phyloP scores from a whole-genome alignment of 352 stramenopile species.

The Globisporangium spinosum region DNA sequence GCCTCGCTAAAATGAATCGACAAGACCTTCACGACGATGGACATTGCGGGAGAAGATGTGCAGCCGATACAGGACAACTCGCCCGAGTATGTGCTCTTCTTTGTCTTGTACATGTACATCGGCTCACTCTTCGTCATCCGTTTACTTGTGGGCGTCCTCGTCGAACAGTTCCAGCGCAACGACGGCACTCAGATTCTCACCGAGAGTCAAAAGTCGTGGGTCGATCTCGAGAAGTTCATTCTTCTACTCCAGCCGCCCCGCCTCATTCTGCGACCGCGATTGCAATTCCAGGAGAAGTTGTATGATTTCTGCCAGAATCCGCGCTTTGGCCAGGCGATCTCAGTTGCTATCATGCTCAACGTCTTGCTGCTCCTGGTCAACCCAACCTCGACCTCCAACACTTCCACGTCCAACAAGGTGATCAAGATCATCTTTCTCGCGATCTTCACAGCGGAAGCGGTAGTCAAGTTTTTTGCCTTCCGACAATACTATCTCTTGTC shows the following conservation, averaged over 20 bases:
- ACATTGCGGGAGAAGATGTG: slow-evolving; percentile 42
- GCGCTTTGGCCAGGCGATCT: slow-evolving; percentile 50
- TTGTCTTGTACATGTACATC: slow-evolving; percentile 73
- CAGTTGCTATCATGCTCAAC: slow-evolving; percentile 68
- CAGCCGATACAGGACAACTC: slow-evolving; percentile 54
- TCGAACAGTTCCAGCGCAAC: slow-evolving; percentile 83
- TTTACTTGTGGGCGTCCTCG: slow-evolving; percentile 74
- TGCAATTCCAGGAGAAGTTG: slow-evolving; percentile 27
- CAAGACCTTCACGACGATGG: slow-evolving; percentile 73
- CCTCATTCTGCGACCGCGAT: slow-evolving; percentile 41
- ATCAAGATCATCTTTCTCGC: slow-evolving; percentile 72
- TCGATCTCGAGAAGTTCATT: slow-evolving; percentile 79
- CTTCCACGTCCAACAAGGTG: slow-evolving; percentile 36
- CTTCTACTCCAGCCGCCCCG: slow-evolving; percentile 61
- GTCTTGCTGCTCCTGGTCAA: slow-evolving; percentile 63
- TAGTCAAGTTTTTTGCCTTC: slow-evolving; percentile 56
- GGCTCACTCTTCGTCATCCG: slow-evolving; percentile 77
- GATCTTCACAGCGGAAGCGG: slow-evolving; percentile 52
- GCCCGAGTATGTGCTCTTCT: slow-evolving; percentile 53
- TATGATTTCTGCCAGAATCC: slow-evolving; percentile 62
- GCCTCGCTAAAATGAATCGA: slow-evolving; percentile 80
- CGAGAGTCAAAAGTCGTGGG: slow-evolving; percentile 73
- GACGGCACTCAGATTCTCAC: slow-evolving; percentile 80
- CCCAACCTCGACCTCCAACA: slow-evolving; percentile 27
- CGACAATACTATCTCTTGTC: slow-evolving; percentile 65